Base-by-base conservation (phyloP, 73 alveolate species). In the Tetrahymena borealis region DNA sequence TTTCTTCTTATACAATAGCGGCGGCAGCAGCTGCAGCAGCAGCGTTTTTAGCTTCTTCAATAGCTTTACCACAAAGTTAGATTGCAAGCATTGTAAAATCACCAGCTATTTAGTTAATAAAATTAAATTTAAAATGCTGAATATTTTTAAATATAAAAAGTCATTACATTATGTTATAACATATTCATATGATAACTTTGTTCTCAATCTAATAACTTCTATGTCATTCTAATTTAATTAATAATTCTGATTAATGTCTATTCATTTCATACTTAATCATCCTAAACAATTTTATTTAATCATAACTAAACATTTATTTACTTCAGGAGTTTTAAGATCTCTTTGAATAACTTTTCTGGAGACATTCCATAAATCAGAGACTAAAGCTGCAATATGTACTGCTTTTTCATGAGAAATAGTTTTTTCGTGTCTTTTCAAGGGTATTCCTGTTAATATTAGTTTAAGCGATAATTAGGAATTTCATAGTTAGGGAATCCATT, bases 321-420 rank as follows among this genome's bases (percentile, higher is more conserved):
- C 95, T 38, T 92, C 95, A 31, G 93, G 91, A 12, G 92, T 78
- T 92, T 42, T 92, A 18, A 92, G 77, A 39, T 92, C 95, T 92
- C 95, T 92, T 92, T 92, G 39, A 33, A 92, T 92, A 39, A 85
- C 90, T 78, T 92, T 92, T 43, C 78, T 92, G 35, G 95, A 78
- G 0, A 92, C 95, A 92, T 92, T 92, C 95, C 95, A 92, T 38
- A 92, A 78, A 78, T 92, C 95, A 31, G 95, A 85, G 10, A 92
- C 95, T 78, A 92, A 92, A 12, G 95, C 95, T 36, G 95, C 90
- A 40, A 92, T 92, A 36, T 92, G 95, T 11, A 92, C 95, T 31
- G 95, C 95, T 92, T 92, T 92, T 78, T 92, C 95, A 24, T 92
- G 90, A 10, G 92, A 78, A 36, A 92, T 92, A 78, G 90, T 78